Evolutionary conservation across 176 grass and related monocot genomes (phyloP).

Genomic region (Microstegium vimineum): DNA sequence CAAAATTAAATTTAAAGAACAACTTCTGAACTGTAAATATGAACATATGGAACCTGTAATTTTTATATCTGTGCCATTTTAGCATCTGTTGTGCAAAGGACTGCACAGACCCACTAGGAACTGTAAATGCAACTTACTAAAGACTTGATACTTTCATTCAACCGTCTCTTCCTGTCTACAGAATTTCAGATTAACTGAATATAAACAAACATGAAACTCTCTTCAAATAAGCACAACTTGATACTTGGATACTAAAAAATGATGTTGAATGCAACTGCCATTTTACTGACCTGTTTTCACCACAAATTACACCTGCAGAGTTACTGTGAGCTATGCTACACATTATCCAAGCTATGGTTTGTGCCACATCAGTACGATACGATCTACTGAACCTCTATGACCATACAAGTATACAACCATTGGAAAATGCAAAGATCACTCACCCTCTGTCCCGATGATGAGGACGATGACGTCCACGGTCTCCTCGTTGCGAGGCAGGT

Average conservation of each 20-base stretch:
- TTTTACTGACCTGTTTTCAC: not conserved
- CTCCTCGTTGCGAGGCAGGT: constrained; percentile 32
- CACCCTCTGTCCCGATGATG: constrained; percentile 23
- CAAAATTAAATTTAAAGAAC: not conserved
- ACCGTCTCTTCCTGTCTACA: not conserved
- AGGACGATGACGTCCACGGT: not conserved
- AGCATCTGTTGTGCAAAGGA: not conserved
- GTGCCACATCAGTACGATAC: not conserved
- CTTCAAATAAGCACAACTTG: not conserved
- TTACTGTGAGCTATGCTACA: not conserved
- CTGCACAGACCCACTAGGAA: not conserved
- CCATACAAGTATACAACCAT: no score
- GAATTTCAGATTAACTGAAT: not conserved
- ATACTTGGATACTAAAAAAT: not conserved
- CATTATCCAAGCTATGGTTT: not conserved
- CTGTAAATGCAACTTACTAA: not conserved
- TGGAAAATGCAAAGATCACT: not conserved
- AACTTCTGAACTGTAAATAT: not conserved
- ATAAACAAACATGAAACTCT: not conserved
- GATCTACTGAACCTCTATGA: not conserved
- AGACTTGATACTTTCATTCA: not conserved
- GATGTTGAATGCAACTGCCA: not conserved
- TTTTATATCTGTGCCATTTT: not conserved
- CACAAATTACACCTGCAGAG: not conserved
- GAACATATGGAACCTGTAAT: not conserved